Base-by-base conservation (phyloP, 129 eudicot genomes). In the Rutidosis leptorrhynchoides region DNA sequence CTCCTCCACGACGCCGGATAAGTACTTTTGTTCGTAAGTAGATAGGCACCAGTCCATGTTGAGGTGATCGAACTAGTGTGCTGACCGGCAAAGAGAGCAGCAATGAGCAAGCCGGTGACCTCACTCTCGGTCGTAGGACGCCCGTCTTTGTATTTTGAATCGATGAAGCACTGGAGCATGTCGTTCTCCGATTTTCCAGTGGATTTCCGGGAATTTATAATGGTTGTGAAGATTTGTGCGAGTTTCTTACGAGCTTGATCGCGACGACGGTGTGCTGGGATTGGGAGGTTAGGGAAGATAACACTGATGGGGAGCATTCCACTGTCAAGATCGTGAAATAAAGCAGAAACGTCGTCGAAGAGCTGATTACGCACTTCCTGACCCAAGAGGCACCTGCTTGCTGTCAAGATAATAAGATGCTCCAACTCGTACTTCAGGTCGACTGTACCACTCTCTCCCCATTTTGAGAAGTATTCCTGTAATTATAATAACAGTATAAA, bases 301-400 rank as follows among this genome's bases (percentile, higher is more conserved):
- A 91, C 98, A 26, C 98, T 91, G 83, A 91, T 91, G 5, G 98
- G 98, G 43, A 66, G 98, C 98, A 91, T 91, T 5, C 98, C 98
- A 45, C 80, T 87, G 65, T 88, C 96, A 14, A 92, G 96, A 49
- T 92, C 91, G 43, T 92, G 98, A 70, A 92, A 85, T 26, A 92
- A 85, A 43, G 96, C 90, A 56, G 98, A 92, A 5, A 92, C 98
- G 2, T 92, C 95, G 15, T 83, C 96, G 49, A 92, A 92, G 55
- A 92, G 98, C 78, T 88, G 78, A 59, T 92, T 84, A 37, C 98
- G 95, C 24, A 92, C 95, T 71, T 92, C 98, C 63, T 80, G 85
- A 26, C 98, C 98, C 58, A 92, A 68, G 19, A 92, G 77, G 46
- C 98, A 92, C 74, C 98, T 74, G 71, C 98, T 92, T 32, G 98